A percentile compares a stretch with the other conserved stretches of the same genome.
Evolutionary conservation across 1,284 basidiomycete genomes (phyloP).

Genomic region (Vanrija sp.): DNA sequence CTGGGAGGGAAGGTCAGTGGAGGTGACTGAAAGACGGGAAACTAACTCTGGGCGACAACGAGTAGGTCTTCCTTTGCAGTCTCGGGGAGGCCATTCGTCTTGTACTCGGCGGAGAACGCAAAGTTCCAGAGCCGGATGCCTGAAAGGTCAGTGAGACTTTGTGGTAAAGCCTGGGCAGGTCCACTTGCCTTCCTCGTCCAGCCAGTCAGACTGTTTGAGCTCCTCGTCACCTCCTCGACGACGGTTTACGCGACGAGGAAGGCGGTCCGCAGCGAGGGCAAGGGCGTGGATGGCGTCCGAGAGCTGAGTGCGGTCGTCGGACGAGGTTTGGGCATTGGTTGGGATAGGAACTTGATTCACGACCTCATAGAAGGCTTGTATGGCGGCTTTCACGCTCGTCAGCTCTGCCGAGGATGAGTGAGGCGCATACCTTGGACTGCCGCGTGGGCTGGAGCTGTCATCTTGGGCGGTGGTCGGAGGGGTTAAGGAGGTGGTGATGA

Average conservation of each 20-base stretch:
- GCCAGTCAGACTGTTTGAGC: constrained; percentile 5
- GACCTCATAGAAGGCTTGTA: neutral
- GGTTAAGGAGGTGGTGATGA: neutral
- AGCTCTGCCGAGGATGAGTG: neutral
- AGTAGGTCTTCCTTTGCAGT: neutral
- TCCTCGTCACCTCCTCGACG: neutral
- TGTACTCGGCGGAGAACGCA: neutral
- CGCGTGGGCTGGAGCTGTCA: neutral
- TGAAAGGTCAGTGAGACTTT: neutral
- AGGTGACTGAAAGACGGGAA: neutral
- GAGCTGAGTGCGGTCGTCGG: neutral
- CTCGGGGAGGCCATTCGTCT: neutral
- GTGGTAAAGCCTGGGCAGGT: no score
- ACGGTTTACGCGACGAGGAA: neutral
- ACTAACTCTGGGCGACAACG: constrained; percentile 1
- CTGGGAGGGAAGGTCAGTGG: neutral
- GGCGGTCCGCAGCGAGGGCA: neutral
- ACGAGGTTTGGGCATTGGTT: neutral
- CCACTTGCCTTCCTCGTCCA: constrained; percentile 8
- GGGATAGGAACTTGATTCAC: constrained; percentile 6
- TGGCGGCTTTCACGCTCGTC: neutral
- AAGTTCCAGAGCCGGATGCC: constrained; percentile 12
- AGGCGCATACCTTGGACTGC: constrained; percentile 1
- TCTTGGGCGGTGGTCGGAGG: neutral
- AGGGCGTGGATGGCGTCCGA: neutral